Base-by-base conservation (phyloP, 2,329 filamentous ascomycete species). In the Monascus ruber region DNA sequence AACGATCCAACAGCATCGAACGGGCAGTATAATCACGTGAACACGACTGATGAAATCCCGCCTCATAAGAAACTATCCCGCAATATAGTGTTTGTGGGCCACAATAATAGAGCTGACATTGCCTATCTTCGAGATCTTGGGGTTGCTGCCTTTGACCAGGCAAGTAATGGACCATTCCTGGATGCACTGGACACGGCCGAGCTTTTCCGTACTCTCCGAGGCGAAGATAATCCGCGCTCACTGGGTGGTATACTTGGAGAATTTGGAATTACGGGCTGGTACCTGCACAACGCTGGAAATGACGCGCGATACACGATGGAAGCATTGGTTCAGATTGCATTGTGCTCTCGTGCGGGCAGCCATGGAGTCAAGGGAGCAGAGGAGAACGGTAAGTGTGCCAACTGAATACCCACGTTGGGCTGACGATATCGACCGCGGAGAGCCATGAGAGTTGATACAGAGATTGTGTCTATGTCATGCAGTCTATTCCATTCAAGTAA, bases 281-380 rank as follows among this genome's bases (percentile, higher is more conserved):
- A 83, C 49, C 68, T 89, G n/a, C 87, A 94, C 60, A 94, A 94
- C 53, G 87, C 81, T 0, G 75, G 87, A 1, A 94, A 94, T 47
- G 87, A 94, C 55, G 86, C 87, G 0, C 73, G 79, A 1, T 91
- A 83, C 56, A 89, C 85, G 0, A 62, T 94, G 45, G 78, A 81
- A 44, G 81, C 78, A 5, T 74, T 91, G 70, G 58, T 94, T 5
- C 75, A 66, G 4, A 73, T 85, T 43, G 71, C 69, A 31, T 61
- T 77, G 24, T 48, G 50, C 33, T 50, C 56, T 6, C 47, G 55
- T 32, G 33, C 54, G 25, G 36, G 48, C 26, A 45, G 50, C 11
- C 52, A 55, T 33, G 34, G 31, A 24, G 28, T 6, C 6, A 11
- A 11, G 29, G n/a, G 29, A 8, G 29, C 8, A 8, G 29, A 31